Evolutionary conservation across 169 alveolate species (phyloP).

Genomic region (Plasmodium vinckei): DNA sequence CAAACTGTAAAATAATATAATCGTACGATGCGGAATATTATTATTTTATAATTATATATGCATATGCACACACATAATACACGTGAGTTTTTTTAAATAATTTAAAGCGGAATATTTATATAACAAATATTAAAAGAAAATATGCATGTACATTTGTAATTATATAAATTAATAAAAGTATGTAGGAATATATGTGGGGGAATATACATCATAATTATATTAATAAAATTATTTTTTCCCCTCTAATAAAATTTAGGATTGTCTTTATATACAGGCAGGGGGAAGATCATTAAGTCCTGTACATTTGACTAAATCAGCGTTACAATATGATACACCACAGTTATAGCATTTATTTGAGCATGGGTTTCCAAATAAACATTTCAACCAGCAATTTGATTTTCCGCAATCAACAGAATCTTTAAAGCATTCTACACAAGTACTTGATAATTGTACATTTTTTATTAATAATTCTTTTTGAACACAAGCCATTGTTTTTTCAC

Average conservation of each 20-base stretch:
- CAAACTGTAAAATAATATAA: too few relatives aligned
- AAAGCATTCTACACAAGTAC: slow-evolving; percentile 54
- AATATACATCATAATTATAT: too few relatives aligned
- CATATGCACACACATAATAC: too few relatives aligned
- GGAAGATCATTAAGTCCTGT: slow-evolving; percentile 49
- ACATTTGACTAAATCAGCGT: slow-evolving; percentile 31
- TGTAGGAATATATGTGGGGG: too few relatives aligned
- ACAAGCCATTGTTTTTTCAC: slow-evolving; percentile 58
- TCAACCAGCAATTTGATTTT: slow-evolving; percentile 64
- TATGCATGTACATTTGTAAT: too few relatives aligned
- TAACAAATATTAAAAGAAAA: too few relatives aligned
- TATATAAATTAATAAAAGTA: too few relatives aligned
- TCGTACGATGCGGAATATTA: too few relatives aligned
- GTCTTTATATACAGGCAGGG: slow-evolving; percentile 20
- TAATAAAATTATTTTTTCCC: neutral
- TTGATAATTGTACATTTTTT: slow-evolving; percentile 35
- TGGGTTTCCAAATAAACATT: slow-evolving; percentile 54
- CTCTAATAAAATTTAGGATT: too few relatives aligned
- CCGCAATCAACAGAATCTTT: slow-evolving; percentile 67
- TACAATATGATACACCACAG: slow-evolving; percentile 34
- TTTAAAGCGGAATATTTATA: too few relatives aligned
- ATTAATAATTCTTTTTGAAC: slow-evolving; percentile 48
- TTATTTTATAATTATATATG: too few relatives aligned
- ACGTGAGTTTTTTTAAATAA: too few relatives aligned
- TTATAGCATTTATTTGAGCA: slow-evolving; percentile 30